phyloP scores from a whole-genome alignment of 176 grass and related monocot genomes.

The Rhynchospora pubera region DNA sequence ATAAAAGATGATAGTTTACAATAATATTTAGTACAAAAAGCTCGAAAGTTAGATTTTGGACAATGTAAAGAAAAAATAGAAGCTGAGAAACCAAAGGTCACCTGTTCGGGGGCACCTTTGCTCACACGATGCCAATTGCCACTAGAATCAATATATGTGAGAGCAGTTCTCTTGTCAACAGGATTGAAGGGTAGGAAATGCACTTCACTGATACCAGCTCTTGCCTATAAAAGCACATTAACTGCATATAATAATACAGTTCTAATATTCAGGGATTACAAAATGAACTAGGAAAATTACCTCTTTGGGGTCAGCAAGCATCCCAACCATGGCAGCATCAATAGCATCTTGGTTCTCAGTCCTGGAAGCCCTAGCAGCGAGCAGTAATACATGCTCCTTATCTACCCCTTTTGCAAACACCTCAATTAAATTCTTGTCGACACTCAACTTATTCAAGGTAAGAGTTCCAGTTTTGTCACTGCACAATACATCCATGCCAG shows the following conservation, averaged over 20 bases:
- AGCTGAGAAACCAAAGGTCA: background rate
- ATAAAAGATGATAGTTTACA: background rate
- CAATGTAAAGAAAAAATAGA: background rate
- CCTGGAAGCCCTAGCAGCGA: constrained; percentile 68
- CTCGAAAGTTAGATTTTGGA: background rate
- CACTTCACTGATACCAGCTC: constrained; percentile 59
- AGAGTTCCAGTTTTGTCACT: constrained; percentile 98
- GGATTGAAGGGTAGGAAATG: constrained; percentile 98
- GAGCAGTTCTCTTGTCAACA: constrained; percentile 92
- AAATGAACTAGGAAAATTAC: constrained; percentile 10
- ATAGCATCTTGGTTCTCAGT: constrained; percentile 99
- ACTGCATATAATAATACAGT: background rate
- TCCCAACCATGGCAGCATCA: constrained; percentile 78
- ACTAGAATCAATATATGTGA: constrained; percentile 49
- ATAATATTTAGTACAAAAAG: constrained; percentile 1
- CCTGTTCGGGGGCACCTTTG: constrained; percentile 96
- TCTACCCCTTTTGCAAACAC: constrained; percentile 39
- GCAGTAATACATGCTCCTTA: constrained; percentile 31
- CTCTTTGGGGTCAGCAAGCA: constrained; percentile 76
- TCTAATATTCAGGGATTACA: background rate
- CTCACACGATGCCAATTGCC: constrained; percentile 69
- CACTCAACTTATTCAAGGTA: constrained; percentile 74
- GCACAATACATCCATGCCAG: constrained; percentile 80
- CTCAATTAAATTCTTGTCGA: constrained; percentile 69
- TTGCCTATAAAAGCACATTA: constrained; percentile 38